Conservation (phyloP, 2,329 filamentous ascomycete species). For the Anthostomella pinea region DNA sequence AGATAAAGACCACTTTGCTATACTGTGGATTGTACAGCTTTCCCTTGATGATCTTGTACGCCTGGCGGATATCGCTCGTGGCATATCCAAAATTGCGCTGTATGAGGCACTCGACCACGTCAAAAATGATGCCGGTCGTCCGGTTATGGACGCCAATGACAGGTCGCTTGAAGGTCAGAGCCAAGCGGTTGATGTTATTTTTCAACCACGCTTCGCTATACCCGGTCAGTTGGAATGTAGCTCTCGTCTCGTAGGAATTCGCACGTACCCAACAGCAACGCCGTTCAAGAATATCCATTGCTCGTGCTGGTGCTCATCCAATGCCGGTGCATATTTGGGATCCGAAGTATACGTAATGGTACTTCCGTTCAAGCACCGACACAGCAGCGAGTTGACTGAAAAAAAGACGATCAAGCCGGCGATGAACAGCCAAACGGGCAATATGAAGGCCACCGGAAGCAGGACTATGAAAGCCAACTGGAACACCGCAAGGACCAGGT, state of each 20-base stretch:
- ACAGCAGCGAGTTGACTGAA: constrained; percentile 49
- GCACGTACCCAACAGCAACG: constrained; percentile 57
- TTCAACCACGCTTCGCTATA: constrained; percentile 63
- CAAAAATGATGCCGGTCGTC: constrained; percentile 72
- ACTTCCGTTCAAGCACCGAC: constrained; percentile 51
- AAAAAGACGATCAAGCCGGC: constrained; percentile 43
- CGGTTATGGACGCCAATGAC: constrained; percentile 73
- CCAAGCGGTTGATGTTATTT: constrained; percentile 67
- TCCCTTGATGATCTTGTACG: constrained; percentile 60
- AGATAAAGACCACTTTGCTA: constrained; percentile 68
- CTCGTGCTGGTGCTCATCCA: constrained; percentile 56
- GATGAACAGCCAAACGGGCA: constrained; percentile 48
- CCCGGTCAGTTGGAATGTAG: no score
- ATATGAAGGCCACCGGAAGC: constrained; percentile 48
- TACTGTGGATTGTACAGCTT: constrained; percentile 59
- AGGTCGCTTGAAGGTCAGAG: constrained; percentile 68
- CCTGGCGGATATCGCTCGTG: constrained; percentile 63
- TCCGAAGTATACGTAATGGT: constrained; percentile 50
- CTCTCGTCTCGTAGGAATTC: no score
- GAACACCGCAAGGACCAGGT: constrained; percentile 55
- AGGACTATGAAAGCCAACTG: constrained; percentile 60
- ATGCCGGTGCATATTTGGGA: constrained; percentile 47
- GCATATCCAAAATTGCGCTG: constrained; percentile 73
- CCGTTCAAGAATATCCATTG: constrained; percentile 82
- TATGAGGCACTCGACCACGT: constrained; percentile 73